Evolutionary conservation across 192 early-diverging fungal species (phyloP).

Genomic region (Diversispora eburnea): DNA sequence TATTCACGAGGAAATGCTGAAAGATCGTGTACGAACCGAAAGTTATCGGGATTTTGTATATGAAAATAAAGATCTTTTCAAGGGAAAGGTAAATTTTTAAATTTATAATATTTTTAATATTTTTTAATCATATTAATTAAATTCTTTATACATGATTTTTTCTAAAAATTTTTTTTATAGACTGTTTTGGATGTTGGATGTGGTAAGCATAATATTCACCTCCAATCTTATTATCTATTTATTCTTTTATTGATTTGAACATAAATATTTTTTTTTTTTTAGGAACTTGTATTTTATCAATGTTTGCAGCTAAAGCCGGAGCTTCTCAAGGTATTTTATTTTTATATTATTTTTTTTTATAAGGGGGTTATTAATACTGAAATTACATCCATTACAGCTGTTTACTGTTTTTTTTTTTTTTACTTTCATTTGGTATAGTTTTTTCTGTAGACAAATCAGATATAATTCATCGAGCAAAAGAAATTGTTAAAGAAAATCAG

Average conservation of each 20-base stretch:
- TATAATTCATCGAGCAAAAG: constrained; percentile 93
- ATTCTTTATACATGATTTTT: background rate
- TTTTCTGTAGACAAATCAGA: constrained; percentile 84
- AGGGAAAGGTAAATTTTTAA: constrained; percentile 74
- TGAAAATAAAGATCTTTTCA: constrained; percentile 94
- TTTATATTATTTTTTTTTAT: background rate
- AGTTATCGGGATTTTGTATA: constrained; percentile 93
- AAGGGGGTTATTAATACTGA: no score
- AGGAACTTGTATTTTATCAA: constrained; percentile 89
- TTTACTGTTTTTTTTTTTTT: background rate
- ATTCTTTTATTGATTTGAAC: background rate
- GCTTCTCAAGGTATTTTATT: constrained; percentile 43
- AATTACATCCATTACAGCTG: no score
- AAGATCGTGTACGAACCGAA: constrained; percentile 94
- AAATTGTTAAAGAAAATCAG: constrained; percentile 93
- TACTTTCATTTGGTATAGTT: constrained; percentile 9
- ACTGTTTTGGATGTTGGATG: constrained; percentile 99
- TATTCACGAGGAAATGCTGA: constrained; percentile 95
- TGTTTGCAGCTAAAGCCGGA: constrained; percentile 99
- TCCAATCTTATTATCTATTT: background rate
- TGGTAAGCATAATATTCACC: constrained; percentile 43
- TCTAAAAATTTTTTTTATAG: constrained; percentile 13
- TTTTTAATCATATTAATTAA: constrained; percentile 47
- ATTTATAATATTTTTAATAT: constrained; percentile 38
- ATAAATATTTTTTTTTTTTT: background rate